A percentile compares a stretch with the other conserved stretches of the same genome.
Evolutionary conservation across 768 basidiomycete genomes (phyloP).

Genomic region (Mycena rebaudengoi): DNA sequence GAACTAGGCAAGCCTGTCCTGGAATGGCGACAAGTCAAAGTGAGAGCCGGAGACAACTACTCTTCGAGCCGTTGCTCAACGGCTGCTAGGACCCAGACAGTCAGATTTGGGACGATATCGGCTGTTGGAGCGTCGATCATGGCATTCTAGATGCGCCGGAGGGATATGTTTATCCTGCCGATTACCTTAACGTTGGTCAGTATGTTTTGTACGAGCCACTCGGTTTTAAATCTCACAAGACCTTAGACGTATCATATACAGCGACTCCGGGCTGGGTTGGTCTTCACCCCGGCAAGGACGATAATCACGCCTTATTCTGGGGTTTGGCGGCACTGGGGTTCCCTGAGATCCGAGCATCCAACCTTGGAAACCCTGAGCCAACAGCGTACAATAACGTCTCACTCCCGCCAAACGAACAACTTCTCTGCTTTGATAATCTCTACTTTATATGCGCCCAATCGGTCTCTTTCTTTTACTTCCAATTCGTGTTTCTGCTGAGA

Average conservation of each 20-base stretch:
- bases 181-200: conserved; percentile 27
- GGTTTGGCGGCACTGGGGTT: conserved; percentile 28
- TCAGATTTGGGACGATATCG: neutral
- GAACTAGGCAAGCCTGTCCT: neutral
- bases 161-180: neutral
- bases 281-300: conserved; percentile 5
- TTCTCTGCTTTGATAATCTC: conserved; percentile 31
- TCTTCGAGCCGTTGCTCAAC: neutral
- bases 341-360: conserved; percentile 18
- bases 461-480: neutral
- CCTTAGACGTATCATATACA: conserved; percentile 33
- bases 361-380: conserved; percentile 10
- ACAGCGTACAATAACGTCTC: conserved; percentile 13
- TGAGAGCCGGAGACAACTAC: neutral
- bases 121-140: neutral
- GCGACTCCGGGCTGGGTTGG: conserved; percentile 23
- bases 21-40: neutral
- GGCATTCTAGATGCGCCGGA: neutral
- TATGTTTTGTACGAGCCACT: neutral
- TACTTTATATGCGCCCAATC: conserved; percentile 29
- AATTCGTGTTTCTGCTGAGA: neutral
- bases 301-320: conserved; percentile 29
- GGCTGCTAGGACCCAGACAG: neutral
- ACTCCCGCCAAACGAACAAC: conserved; percentile 25
- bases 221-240: conserved; percentile 16